phyloP scores from a whole-genome alignment of 225 moss, liverwort and hornwort species.

The Ulota crispa region DNA sequence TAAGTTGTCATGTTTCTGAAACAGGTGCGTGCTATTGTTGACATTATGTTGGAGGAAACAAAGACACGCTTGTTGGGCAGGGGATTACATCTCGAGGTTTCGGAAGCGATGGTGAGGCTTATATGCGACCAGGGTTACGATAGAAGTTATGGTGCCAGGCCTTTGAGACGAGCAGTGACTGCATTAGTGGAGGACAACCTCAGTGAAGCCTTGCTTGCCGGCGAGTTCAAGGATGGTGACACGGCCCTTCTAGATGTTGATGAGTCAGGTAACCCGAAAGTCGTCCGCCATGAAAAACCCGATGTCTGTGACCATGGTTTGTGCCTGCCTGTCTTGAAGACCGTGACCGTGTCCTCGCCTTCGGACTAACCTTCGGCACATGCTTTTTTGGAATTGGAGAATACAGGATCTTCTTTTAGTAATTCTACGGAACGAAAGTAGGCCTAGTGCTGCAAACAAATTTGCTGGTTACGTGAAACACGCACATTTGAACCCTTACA shows the following conservation, averaged over 20 bases:
- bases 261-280: constrained; percentile 81
- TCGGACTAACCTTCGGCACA: constrained; percentile 32
- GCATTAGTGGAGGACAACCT: constrained; percentile 86
- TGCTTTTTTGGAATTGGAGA: not conserved
- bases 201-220: constrained; percentile 80
- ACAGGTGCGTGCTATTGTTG: constrained; percentile 90
- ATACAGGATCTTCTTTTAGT: not conserved
- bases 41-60: constrained; percentile 95
- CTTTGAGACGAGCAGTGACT: constrained; percentile 77
- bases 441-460: not conserved
- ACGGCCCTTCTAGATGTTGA: constrained; percentile 90
- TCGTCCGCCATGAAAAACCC: constrained; percentile 79
- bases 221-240: constrained; percentile 78
- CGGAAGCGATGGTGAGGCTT: constrained; percentile 86
- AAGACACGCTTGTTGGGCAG: constrained; percentile 62
- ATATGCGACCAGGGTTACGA: constrained; percentile 97
- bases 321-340: constrained; percentile 77
- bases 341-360: constrained; percentile 41
- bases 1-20: constrained; percentile 7
- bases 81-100: constrained; percentile 80
- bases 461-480: constrained; percentile 13
- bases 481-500: not conserved
- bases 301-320: constrained; percentile 85
- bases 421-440: not conserved
- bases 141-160: constrained; percentile 87